Evolutionary conservation across 768 basidiomycete species (phyloP), one percentile per base, ranked within the genome.

Genomic region (Sarcodon aspratus): DNA sequence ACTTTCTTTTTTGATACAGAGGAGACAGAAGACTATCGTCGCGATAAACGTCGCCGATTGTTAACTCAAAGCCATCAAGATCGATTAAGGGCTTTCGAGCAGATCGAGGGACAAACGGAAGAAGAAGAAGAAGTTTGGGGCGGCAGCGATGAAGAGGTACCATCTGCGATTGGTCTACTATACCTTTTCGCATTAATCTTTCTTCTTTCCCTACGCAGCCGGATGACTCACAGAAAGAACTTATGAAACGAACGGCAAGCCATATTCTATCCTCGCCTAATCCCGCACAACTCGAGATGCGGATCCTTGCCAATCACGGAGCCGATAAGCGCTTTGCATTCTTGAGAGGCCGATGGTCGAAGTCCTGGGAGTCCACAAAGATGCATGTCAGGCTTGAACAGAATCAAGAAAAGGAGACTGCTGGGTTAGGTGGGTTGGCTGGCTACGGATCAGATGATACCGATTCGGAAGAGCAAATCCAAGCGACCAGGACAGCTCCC

Each of bases 281-380:
- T 57, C 76, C 87, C 12, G 77, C 81, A 0, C 80, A 91, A 53
- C 72, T 95, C 18, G 90, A 93, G 62, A 80, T 92, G 73, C 78
- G 91, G 6, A 92, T 96, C 56, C 69, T 95, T 12, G 82, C 92
- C 9, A 91, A 95, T 55, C 77, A 94, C 57, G 84, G 88, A 0
- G 66, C 70, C 10, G 90, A 95, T 60, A 67, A 69, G 42, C 74
- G 86, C 6, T 94, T 96, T 58, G 78, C 82, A 1, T 94, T 94
- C 62, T 63, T 95, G 42, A 74, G 80, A 33, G 91, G 91, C 2
- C 68, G 86, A 18, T 92, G 85, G 81, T 70, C 71, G 48, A 64
- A 65, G 2, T 68, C 73, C 4, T 95, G 91, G 91, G 64, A 64
- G 32, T 57, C 64, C 1, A 63, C 73, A 21, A 82, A 83, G 56